Base-by-base conservation (phyloP, 23 red algal species). In the Chondrus crispus region DNA sequence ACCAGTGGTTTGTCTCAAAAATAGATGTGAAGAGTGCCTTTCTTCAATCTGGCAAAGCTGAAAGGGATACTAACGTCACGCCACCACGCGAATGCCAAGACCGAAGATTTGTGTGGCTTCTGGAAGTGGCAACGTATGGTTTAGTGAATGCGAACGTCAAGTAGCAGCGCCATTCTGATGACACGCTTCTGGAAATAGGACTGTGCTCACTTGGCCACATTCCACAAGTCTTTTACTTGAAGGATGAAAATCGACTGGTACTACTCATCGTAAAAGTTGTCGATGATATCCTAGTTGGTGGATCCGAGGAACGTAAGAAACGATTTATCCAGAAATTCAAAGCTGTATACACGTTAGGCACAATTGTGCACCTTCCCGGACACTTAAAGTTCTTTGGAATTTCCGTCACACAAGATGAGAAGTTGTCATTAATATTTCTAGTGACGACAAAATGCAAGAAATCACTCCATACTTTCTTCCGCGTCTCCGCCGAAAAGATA, bases 371-470 rank as follows among this genome's bases (percentile, higher is more conserved):
- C 7, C 24, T 35, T 40, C 44, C 78, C 20, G 78, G 45, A 5
- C 22, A 53, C 28, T 40, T 82, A 20, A 53, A 24, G 24, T 82
- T 82, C 46, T 82, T 82, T 51, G 78, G 78, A 40, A 24, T 82
- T 40, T 55, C 9, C 46, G 42, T 60, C 33, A 51, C 24, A 11
- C 78, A 62, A 82, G 51, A 82, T 66, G 60, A 66, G 6, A 12
- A 6, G 9, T 66, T 13, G 9, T 22, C 26, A 66, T 22, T 66
- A 32, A 66, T 13, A n/a, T 32, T 32, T 66, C 60, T 66, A 32
- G 26, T 66, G 18, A 66, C 35, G 18, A 66, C 0, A 66, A 66
- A 66, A 22, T 66, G 26, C 26, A 66, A 6, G 60, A n/a, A 66
- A 8, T 66, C 26, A 32, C 7, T 13, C 18, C 60, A 6, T 32